A percentile compares a stretch with the other conserved stretches of the same genome.
Conservation (phyloP, 352 stramenopile species). For the Phytophthora megakarya region DNA sequence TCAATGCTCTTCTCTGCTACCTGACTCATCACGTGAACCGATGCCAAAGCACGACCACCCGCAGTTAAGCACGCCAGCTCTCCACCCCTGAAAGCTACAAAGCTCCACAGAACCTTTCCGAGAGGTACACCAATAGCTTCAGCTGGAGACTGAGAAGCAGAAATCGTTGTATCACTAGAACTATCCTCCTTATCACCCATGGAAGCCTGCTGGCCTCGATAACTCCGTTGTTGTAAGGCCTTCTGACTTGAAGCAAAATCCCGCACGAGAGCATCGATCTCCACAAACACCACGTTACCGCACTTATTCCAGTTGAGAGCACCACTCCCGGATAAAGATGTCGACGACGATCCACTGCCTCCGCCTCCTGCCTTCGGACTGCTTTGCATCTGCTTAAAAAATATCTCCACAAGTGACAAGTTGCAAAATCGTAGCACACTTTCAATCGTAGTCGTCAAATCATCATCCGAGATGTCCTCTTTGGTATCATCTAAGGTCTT, state of each 20-base stretch:
- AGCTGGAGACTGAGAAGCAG: constrained; percentile 29
- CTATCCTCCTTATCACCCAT: constrained; percentile 32
- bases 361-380: constrained; percentile 22
- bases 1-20: constrained; percentile 85
- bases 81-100: constrained; percentile 79
- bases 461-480: constrained; percentile 53
- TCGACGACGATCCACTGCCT: constrained; percentile 22
- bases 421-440: constrained; percentile 82
- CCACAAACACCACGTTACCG: constrained; percentile 83
- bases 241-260: constrained; percentile 80
- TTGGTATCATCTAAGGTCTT: constrained; percentile 9
- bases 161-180: constrained; percentile 14
- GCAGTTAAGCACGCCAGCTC: constrained; percentile 73
- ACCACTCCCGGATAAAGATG: constrained; percentile 10
- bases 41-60: constrained; percentile 78
- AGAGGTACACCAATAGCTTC: constrained; percentile 65
- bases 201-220: constrained; percentile 19
- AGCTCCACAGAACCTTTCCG: constrained; percentile 79
- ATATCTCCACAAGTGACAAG: constrained; percentile 70
- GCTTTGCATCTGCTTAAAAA: constrained; percentile 59
- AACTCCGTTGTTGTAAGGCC: constrained; percentile 31
- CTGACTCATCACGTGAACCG: constrained; percentile 82
- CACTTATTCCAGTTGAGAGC: constrained; percentile 80
- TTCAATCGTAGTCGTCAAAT: constrained; percentile 61
- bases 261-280: constrained; percentile 78